Conservation (phyloP, 2,329 filamentous ascomycete species). For the Nectriaceae sp. region DNA sequence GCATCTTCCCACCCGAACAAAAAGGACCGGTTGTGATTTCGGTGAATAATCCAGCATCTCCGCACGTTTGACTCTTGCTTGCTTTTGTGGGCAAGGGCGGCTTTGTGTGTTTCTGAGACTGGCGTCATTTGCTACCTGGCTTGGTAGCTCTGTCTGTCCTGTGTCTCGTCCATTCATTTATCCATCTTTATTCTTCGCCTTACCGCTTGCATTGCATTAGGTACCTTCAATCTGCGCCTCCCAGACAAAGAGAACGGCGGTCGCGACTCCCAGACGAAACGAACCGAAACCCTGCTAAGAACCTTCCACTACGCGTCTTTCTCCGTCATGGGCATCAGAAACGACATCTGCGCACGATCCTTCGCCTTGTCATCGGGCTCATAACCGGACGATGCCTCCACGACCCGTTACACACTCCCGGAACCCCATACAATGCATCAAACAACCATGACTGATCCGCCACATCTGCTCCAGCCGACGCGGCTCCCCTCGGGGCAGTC, state of each 20-base stretch:
- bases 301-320: background rate
- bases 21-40: background rate
- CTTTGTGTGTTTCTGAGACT: conserved; percentile 9
- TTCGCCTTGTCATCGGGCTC: conserved; percentile 29
- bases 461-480: conserved; percentile 35
- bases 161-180: background rate
- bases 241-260: background rate
- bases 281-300: background rate
- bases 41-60: background rate
- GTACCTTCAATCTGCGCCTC: background rate
- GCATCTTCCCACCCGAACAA: background rate
- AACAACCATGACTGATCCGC: conserved; percentile 37
- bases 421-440: conserved; percentile 19
- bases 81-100: conserved; percentile 10
- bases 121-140: conserved; percentile 5
- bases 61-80: background rate
- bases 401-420: conserved; percentile 18
- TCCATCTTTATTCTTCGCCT: background rate
- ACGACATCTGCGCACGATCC: conserved; percentile 20
- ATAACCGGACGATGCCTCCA: conserved; percentile 31
- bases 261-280: background rate
- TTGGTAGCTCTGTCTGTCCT: background rate
- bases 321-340: conserved; percentile 32
- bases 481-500: conserved; percentile 39
- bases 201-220: background rate